A percentile compares a stretch with the other conserved stretches of the same genome.
Evolutionary conservation across 2,329 filamentous ascomycete genomes (phyloP).

Genomic region (Diaporthe sp.): DNA sequence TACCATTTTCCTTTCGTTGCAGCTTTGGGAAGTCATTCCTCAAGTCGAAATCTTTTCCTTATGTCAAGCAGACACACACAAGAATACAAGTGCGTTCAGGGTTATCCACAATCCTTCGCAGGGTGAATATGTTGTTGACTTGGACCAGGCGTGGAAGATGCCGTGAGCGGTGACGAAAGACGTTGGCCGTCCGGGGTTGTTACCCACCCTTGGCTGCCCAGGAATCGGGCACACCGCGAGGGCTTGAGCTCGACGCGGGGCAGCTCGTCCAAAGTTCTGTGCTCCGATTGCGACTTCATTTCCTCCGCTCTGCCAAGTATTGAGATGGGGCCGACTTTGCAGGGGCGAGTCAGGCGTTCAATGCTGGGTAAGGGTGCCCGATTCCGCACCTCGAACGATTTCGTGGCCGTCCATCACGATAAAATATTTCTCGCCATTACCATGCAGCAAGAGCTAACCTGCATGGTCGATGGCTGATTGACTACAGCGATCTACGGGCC

Average conservation of each 20-base stretch:
- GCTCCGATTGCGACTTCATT: slow-evolving; percentile 1
- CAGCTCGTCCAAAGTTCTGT: slow-evolving; percentile 8
- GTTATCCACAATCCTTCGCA: background rate
- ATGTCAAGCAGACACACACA: background rate
- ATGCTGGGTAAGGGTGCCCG: background rate
- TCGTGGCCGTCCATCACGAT: background rate
- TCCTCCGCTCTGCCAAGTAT: slow-evolving; percentile 29
- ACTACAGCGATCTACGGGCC: background rate
- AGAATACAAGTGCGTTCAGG: background rate
- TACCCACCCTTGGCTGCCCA: background rate
- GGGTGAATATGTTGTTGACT: background rate
- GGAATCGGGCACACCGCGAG: background rate
- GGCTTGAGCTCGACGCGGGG: slow-evolving; percentile 4
- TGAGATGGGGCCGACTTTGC: slow-evolving; percentile 8
- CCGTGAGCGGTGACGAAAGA: slow-evolving; percentile 17
- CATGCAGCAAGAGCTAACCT: background rate
- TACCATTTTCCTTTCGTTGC: background rate
- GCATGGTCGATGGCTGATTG: background rate
- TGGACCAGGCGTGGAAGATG: background rate
- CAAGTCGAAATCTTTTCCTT: background rate
- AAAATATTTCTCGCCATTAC: background rate
- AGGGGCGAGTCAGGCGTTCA: slow-evolving; percentile 25
- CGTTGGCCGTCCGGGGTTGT: background rate
- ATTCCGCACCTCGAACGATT: background rate
- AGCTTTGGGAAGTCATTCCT: background rate